phyloP scores from a whole-genome alignment of 768 basidiomycete genomes.

The Clavulina sp. region DNA sequence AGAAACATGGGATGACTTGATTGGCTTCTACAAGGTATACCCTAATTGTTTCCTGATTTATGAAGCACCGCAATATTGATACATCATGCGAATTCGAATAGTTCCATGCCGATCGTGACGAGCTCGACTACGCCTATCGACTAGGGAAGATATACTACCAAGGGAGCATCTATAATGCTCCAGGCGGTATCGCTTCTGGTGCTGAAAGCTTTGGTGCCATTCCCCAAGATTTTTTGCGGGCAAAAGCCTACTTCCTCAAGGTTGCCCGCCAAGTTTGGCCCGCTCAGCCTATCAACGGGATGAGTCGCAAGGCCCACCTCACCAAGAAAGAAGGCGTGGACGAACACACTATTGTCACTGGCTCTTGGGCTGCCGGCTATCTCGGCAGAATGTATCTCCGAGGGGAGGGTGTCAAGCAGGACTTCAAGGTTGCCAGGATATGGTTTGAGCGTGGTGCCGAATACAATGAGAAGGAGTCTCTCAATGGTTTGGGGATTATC shows the following conservation, averaged over 20 bases:
- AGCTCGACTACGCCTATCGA: slow-evolving; percentile 74
- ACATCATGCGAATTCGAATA: slow-evolving; percentile 19
- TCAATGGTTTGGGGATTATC: slow-evolving; percentile 83
- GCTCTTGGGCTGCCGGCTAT: slow-evolving; percentile 70
- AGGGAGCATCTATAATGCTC: slow-evolving; percentile 70
- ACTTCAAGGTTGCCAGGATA: slow-evolving; percentile 60
- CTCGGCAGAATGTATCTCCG: slow-evolving; percentile 86
- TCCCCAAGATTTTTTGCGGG: slow-evolving; percentile 56
- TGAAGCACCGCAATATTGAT: neutral
- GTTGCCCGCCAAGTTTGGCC: slow-evolving; percentile 84
- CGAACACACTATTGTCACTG: slow-evolving; percentile 43
- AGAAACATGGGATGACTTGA: slow-evolving; percentile 83
- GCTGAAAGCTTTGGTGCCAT: slow-evolving; percentile 88
- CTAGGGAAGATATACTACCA: slow-evolving; percentile 95
- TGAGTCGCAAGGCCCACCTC: slow-evolving; percentile 19
- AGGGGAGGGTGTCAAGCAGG: slow-evolving; percentile 76
- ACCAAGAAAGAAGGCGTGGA: slow-evolving; percentile 24
- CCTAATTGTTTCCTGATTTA: neutral
- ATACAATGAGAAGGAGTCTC: slow-evolving; percentile 71
- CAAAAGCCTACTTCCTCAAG: slow-evolving; percentile 65
- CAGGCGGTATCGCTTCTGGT: slow-evolving; percentile 70
- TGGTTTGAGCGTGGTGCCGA: slow-evolving; percentile 86
- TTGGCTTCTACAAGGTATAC: slow-evolving; percentile 74
- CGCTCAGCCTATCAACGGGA: slow-evolving; percentile 25
- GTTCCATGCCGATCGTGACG: slow-evolving; percentile 92